A percentile compares a stretch with the other conserved stretches of the same genome.
Conservation (phyloP, 2,329 filamentous ascomycete genomes). For the Fusarium robinianum region DNA sequence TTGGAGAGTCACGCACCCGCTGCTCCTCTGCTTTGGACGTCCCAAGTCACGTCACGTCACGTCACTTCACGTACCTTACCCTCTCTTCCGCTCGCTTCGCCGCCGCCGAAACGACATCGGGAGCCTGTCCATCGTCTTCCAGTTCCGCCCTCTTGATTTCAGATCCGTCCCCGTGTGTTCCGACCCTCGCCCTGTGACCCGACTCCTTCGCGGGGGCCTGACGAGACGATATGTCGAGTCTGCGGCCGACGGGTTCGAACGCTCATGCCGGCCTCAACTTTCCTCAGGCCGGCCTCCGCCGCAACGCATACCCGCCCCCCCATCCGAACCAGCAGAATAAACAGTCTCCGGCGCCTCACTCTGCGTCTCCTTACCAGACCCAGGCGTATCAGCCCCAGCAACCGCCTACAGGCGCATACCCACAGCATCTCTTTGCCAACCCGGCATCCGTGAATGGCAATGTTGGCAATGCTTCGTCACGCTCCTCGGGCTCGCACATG, state of each 20-base stretch:
- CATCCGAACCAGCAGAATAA: slow-evolving; percentile 59
- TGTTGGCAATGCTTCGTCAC: slow-evolving; percentile 54
- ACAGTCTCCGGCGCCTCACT: slow-evolving; percentile 58
- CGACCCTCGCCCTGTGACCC: slow-evolving; percentile 21
- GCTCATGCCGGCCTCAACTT: slow-evolving; percentile 59
- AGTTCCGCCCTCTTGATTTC: slow-evolving; percentile 5
- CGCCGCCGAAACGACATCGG: slow-evolving; percentile 20
- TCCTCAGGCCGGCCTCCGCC: slow-evolving; percentile 55
- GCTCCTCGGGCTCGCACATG: slow-evolving; percentile 50
- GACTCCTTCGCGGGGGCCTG: slow-evolving; percentile 29
- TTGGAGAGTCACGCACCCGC: slow-evolving; percentile 17
- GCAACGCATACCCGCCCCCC: slow-evolving; percentile 51
- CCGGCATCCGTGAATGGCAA: slow-evolving; percentile 52
- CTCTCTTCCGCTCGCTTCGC: slow-evolving; percentile 15
- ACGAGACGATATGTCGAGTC: slow-evolving; percentile 50
- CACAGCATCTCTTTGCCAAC: slow-evolving; percentile 58
- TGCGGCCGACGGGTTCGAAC: slow-evolving; percentile 57
- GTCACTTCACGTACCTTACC: slow-evolving; percentile 18
- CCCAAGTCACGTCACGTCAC: slow-evolving; percentile 26
- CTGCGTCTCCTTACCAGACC: slow-evolving; percentile 59
- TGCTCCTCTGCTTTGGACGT: slow-evolving; percentile 13
- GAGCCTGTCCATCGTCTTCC: slow-evolving; percentile 17
- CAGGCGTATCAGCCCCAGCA: slow-evolving; percentile 59
- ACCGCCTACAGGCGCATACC: slow-evolving; percentile 51
- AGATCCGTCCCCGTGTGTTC: slow-evolving; percentile 16